Percentiles rank a stretch among this genome's conserved stretches.
These are phyloP conservation scores for Dalechampia spathulata DNA, from an alignment of 441 rosid species.

Conservation along the genomic window DNA sequence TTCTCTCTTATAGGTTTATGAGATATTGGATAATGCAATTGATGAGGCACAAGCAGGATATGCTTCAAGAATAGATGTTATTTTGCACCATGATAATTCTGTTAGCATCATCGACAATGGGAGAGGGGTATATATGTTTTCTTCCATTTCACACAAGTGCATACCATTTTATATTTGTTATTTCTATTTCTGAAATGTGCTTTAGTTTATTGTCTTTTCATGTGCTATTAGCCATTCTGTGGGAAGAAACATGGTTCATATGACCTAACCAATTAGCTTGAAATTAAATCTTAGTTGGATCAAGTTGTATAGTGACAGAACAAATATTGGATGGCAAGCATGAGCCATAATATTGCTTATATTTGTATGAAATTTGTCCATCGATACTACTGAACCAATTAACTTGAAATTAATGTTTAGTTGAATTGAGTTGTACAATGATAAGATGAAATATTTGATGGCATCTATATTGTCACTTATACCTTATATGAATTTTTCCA, in stretches of 20 bases:
- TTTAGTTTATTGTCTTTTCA: background rate
- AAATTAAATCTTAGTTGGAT: no score
- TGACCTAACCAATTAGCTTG: no score
- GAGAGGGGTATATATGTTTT: constrained; percentile 65
- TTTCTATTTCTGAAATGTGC: background rate
- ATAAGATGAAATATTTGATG: background rate
- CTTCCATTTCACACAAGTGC: background rate
- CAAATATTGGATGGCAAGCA: no score
- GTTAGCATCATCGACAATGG: constrained; percentile 89
- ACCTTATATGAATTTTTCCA: no score
- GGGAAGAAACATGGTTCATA: no score
- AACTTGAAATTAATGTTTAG: no score
- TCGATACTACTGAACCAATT: no score
- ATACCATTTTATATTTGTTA: constrained; percentile 4
- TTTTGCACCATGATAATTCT: constrained; percentile 67
- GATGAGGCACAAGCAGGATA: constrained; percentile 98
- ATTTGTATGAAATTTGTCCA: no score
- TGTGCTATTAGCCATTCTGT: no score
- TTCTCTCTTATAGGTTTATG: constrained; percentile 62
- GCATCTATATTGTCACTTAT: background rate
- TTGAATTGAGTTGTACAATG: no score
- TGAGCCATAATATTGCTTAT: no score
- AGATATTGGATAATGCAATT: constrained; percentile 90
- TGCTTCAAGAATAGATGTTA: constrained; percentile 67
- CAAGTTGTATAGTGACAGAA: no score